Percentiles rank a stretch among this genome's conserved stretches.
phyloP scores from a whole-genome alignment of 2,329 filamentous ascomycete species.

The Aureobasidium zeae region DNA sequence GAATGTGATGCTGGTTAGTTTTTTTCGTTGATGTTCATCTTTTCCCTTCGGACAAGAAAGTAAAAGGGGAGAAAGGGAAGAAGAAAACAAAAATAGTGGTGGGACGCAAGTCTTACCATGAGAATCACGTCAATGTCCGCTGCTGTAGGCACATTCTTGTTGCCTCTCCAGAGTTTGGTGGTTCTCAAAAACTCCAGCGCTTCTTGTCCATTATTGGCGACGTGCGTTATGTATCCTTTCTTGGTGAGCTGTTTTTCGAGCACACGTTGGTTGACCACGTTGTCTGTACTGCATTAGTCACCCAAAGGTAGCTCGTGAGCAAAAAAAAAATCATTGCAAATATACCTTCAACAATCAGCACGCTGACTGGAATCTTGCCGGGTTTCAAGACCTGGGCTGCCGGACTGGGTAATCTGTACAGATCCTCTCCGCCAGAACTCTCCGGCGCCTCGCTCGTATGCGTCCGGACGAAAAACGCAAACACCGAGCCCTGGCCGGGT shows the following conservation, averaged over 20 bases:
- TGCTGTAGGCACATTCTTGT: neutral
- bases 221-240: constrained; percentile 22
- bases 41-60: too few relatives aligned
- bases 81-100: neutral
- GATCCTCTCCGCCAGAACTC: constrained; percentile 31
- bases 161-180: constrained; percentile 12
- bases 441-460: constrained; percentile 18
- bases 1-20: too few relatives aligned
- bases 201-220: constrained; percentile 24
- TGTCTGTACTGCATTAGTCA: constrained; percentile 15
- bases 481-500: constrained; percentile 51
- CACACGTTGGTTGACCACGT: constrained; percentile 25
- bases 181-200: constrained; percentile 23
- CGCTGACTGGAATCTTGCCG: constrained; percentile 25
- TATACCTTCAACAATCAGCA: constrained; percentile 24
- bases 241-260: constrained; percentile 23
- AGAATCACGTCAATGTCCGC: neutral
- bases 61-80: too few relatives aligned
- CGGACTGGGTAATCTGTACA: constrained; percentile 22
- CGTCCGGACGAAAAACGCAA: constrained; percentile 50
- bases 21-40: too few relatives aligned
- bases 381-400: constrained; percentile 28
- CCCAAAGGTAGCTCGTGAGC: constrained; percentile 19
- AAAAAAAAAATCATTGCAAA: constrained; percentile 19
- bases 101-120: constrained; percentile 1